phyloP scores from a whole-genome alignment of 495 filamentous ascomycete species.

The Podospora fimiseda region DNA sequence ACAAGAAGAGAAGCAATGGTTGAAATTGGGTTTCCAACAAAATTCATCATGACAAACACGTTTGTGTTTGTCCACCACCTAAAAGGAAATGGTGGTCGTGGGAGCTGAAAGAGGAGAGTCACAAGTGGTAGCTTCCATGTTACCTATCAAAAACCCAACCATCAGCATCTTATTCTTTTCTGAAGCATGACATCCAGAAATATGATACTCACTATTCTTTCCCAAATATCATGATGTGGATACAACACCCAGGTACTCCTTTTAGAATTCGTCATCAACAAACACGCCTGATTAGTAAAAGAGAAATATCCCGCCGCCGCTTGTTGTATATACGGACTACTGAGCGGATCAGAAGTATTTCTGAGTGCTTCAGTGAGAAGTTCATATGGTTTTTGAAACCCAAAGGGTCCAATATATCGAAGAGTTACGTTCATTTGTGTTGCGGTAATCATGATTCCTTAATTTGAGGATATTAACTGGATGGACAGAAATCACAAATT shows the following conservation, averaged over 20 bases:
- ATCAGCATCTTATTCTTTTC: background rate
- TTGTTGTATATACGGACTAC: background rate
- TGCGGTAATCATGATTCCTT: background rate
- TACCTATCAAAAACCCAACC: constrained; percentile 3
- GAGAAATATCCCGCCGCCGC: constrained; percentile 1
- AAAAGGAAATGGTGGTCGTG: constrained; percentile 8
- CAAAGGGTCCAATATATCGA: constrained; percentile 4
- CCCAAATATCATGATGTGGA: constrained; percentile 6
- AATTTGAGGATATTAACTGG: no score
- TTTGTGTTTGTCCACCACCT: constrained; percentile 7
- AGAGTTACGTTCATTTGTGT: constrained; percentile 3
- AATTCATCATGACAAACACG: constrained; percentile 6
- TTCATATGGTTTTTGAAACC: background rate
- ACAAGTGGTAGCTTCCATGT: constrained; percentile 13
- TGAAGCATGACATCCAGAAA: no score
- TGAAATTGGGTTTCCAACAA: constrained; percentile 8
- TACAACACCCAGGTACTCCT: background rate
- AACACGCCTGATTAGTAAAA: constrained; percentile 6
- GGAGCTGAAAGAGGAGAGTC: constrained; percentile 10
- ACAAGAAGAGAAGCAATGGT: constrained; percentile 8
- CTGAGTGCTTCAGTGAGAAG: constrained; percentile 3
- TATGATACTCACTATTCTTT: constrained; percentile 6
- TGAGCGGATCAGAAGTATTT: constrained; percentile 3
- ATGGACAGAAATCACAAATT: no score
- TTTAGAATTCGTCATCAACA: background rate